These are phyloP conservation scores for Spathaspora passalidarum DNA, from an alignment of 805 yeast genomes.

Conservation along the genomic window DNA sequence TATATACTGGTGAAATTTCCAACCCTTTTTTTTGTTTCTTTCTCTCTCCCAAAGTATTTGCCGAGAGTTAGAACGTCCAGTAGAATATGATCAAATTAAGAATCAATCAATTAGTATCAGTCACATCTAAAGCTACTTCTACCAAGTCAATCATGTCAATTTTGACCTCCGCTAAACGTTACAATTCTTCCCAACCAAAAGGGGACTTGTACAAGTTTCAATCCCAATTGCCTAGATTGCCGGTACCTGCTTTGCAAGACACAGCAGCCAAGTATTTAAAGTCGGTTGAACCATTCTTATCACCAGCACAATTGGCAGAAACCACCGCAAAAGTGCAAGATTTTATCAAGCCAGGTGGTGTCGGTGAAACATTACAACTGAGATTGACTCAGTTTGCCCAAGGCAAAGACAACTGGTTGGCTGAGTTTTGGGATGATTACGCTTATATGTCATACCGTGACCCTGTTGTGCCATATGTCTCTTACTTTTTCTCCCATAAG, in stretches of 20 bases:
- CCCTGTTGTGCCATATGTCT: constrained; percentile 92
- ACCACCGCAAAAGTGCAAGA: constrained; percentile 61
- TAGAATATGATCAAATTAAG: constrained; percentile 6
- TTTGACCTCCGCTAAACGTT: constrained; percentile 13
- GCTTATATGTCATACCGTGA: constrained; percentile 90
- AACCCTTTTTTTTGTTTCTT: too few species aligned
- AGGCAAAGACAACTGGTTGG: constrained; percentile 80
- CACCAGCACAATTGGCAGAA: constrained; percentile 45
- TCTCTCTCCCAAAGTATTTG: too few species aligned
- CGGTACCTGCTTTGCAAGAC: constrained; percentile 77
- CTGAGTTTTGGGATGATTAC: constrained; percentile 89
- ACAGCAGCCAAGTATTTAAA: constrained; percentile 69
- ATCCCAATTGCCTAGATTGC: constrained; percentile 71
- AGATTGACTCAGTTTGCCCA: constrained; percentile 58
- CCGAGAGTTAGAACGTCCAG: too few species aligned
- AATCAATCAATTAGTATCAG: constrained; percentile 3
- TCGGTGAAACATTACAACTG: constrained; percentile 65
- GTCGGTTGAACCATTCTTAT: constrained; percentile 67
- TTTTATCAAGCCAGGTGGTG: constrained; percentile 51
- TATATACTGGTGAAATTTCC: too few species aligned
- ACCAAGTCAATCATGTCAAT: constrained; percentile 12
- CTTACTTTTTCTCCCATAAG: constrained; percentile 84
- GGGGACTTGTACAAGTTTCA: constrained; percentile 77
- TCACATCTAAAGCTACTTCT: not conserved
- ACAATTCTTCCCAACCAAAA: constrained; percentile 33